Evolutionary conservation across 768 basidiomycete genomes (phyloP).

Genomic region (Antrodiella citrinella): DNA sequence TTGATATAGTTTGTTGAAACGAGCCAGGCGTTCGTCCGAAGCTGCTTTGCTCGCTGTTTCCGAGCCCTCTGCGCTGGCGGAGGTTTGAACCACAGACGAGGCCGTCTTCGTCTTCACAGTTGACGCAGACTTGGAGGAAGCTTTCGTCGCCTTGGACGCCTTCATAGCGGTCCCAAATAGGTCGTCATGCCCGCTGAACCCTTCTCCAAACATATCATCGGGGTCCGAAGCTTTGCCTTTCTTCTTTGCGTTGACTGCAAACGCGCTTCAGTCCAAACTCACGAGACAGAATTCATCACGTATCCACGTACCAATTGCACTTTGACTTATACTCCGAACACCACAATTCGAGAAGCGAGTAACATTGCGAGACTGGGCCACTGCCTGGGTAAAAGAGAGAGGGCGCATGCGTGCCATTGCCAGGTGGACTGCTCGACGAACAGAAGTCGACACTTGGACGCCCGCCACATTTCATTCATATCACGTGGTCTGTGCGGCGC

Average conservation of each 20-base stretch:
- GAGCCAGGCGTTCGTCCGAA: slow-evolving; percentile 22
- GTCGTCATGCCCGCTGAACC: neutral
- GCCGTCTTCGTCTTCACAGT: neutral
- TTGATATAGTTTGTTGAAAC: slow-evolving; percentile 27
- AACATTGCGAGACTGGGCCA: neutral
- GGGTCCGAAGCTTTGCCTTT: neutral
- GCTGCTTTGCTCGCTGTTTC: slow-evolving; percentile 16
- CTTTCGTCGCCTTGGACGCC: neutral
- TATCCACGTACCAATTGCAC: neutral
- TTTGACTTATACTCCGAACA: neutral
- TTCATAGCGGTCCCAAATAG: neutral
- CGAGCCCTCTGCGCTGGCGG: neutral
- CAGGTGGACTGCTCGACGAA: too few relatives aligned
- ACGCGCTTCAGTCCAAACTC: too few relatives aligned
- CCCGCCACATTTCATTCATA: too few relatives aligned
- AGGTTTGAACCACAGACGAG: neutral
- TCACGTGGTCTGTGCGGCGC: too few relatives aligned
- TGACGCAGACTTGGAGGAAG: neutral
- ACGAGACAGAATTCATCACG: too few relatives aligned
- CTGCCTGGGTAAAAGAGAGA: neutral
- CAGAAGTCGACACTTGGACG: too few relatives aligned
- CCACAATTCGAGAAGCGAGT: neutral
- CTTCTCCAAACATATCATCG: neutral
- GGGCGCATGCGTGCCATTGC: neutral
- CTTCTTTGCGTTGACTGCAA: neutral